Evolutionary conservation across 208 protist species (phyloP).

Genomic region (Crithidia sp.): DNA sequence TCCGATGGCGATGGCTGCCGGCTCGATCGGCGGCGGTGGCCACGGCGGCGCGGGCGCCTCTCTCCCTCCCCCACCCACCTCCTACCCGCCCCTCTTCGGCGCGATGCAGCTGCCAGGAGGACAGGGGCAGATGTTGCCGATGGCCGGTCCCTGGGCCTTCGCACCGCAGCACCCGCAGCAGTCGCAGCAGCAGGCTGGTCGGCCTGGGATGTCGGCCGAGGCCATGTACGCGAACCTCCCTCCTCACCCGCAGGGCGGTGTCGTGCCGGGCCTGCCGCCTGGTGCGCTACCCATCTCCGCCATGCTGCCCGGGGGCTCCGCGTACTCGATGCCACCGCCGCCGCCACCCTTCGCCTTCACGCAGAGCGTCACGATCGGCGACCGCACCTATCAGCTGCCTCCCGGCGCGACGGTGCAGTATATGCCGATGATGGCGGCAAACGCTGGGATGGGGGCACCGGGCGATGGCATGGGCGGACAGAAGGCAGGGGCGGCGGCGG

Average conservation of each 20-base stretch:
- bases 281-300: conserved; percentile 7
- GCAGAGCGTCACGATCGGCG: conserved; percentile 57
- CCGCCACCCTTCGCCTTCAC: conserved; percentile 45
- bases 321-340: conserved; percentile 20
- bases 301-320: neutral
- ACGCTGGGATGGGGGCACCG: conserved; percentile 1
- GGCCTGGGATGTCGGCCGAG: neutral
- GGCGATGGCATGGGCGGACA: conserved; percentile 9
- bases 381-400: conserved; percentile 61
- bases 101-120: conserved; percentile 17
- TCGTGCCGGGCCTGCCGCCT: conserved; percentile 10
- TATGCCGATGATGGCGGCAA: conserved; percentile 59
- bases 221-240: conserved; percentile 7
- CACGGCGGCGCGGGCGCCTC: neutral
- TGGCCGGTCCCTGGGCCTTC: conserved; percentile 24
- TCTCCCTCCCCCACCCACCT: conserved; percentile 10
- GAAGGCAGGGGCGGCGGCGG: neutral
- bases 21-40: neutral
- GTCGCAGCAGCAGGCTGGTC: neutral
- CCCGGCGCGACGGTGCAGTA: conserved; percentile 61
- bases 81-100: conserved; percentile 17
- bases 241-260: conserved; percentile 25
- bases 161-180: neutral
- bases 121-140: conserved; percentile 11
- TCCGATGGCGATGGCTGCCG: neutral